Conservation (phyloP, 140 eudicot genomes). For the Flaveria floridana region DNA sequence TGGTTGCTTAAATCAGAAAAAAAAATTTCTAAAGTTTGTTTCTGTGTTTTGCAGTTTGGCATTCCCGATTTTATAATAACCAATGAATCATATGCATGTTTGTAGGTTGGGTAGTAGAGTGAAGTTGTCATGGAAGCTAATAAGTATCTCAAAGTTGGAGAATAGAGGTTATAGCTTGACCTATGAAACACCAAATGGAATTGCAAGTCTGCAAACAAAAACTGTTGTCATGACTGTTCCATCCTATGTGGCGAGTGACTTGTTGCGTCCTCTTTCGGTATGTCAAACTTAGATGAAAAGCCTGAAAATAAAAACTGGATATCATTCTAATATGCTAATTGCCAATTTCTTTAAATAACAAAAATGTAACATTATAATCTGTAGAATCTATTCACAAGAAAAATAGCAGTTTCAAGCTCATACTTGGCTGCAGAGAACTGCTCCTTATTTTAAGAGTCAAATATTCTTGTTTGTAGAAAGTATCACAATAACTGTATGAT, state of each 20-base stretch:
- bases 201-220: conserved; percentile 54
- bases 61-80: conserved; percentile 15
- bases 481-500: neutral
- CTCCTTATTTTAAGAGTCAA: neutral
- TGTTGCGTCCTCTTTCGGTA: conserved; percentile 90
- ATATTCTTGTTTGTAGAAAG: neutral
- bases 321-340: neutral
- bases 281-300: conserved; percentile 18
- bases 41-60: neutral
- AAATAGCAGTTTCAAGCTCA: neutral
- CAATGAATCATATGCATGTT: conserved; percentile 21
- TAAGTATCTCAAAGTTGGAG: conserved; percentile 47
- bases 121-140: conserved; percentile 84
- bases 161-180: conserved; percentile 61
- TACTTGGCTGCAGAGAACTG: too few species aligned
- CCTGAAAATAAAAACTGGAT: neutral
- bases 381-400: neutral
- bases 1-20: neutral
- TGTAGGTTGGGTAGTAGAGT: conserved; percentile 81
- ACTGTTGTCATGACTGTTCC: conserved; percentile 88
- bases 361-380: neutral
- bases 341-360: neutral
- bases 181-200: conserved; percentile 83
- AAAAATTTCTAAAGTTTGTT: neutral
- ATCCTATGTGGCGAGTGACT: conserved; percentile 74